phyloP scores from a whole-genome alignment of 2,329 filamentous ascomycete genomes.

The Penicillium sp. region DNA sequence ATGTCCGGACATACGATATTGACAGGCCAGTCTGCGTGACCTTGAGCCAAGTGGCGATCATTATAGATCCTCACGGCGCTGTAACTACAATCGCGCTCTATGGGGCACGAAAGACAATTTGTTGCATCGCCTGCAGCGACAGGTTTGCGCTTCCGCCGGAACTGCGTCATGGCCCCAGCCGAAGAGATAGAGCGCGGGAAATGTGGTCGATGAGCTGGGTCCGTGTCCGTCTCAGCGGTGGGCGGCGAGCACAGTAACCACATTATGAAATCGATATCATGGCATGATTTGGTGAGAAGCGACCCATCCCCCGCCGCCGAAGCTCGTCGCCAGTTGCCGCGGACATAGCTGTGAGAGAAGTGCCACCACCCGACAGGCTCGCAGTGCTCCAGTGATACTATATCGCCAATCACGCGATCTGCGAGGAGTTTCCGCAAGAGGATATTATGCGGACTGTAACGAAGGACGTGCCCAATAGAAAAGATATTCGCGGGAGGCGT shows the following conservation, averaged over 20 bases:
- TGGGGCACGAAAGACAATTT: constrained; percentile 81
- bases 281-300: constrained; percentile 90
- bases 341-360: constrained; percentile 86
- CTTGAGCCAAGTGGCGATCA: constrained; percentile 65
- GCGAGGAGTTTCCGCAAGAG: constrained; percentile 75
- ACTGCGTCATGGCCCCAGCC: constrained; percentile 74
- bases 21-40: constrained; percentile 77
- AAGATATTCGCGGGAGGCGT: constrained; percentile 61
- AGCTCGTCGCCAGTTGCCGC: constrained; percentile 89
- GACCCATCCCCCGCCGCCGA: constrained; percentile 71
- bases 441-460: constrained; percentile 92
- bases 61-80: constrained; percentile 83
- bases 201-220: constrained; percentile 56
- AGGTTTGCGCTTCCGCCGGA: constrained; percentile 76
- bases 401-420: constrained; percentile 76
- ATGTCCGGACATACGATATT: constrained; percentile 91
- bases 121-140: constrained; percentile 72
- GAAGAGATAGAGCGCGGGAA: constrained; percentile 76
- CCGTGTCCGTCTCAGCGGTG: constrained; percentile 29
- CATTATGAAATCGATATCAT: constrained; percentile 89
- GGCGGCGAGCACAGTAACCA: constrained; percentile 84
- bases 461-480: constrained; percentile 88
- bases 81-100: constrained; percentile 76
- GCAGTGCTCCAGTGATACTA: constrained; percentile 84
- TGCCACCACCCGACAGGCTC: constrained; percentile 98